These are phyloP conservation scores for Termitomyces sp. DNA, from an alignment of 768 basidiomycete genomes.

Conservation along the genomic window DNA sequence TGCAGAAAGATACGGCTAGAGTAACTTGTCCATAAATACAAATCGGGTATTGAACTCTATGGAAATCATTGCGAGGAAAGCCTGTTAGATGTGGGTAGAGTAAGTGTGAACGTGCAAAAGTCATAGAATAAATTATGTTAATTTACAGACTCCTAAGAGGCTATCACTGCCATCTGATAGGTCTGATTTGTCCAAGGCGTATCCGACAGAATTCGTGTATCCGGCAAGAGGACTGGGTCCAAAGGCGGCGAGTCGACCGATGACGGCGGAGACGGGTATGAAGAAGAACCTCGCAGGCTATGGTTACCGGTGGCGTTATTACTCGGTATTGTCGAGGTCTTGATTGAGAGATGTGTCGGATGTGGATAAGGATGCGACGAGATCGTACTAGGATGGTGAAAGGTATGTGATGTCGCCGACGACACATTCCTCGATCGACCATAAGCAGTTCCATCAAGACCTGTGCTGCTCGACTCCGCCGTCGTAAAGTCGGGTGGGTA, in stretches of 20 bases:
- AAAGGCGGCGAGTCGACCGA: slow-evolving; percentile 36
- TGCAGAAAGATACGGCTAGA: background rate
- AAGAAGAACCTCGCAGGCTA: slow-evolving; percentile 8
- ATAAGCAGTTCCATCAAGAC: slow-evolving; percentile 25
- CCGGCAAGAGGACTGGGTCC: slow-evolving; percentile 14
- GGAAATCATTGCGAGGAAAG: slow-evolving; percentile 1
- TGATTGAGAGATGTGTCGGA: slow-evolving; percentile 10
- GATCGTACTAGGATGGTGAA: slow-evolving; percentile 14
- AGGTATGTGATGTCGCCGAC: slow-evolving; percentile 16
- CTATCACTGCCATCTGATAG: slow-evolving; percentile 8
- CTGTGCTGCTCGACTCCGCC: slow-evolving; percentile 30
- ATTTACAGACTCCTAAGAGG: slow-evolving; percentile 6
- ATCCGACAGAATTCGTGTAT: slow-evolving; percentile 12
- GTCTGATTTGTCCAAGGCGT: slow-evolving; percentile 11
- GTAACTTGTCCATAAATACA: background rate
- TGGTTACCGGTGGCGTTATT: slow-evolving; percentile 1
- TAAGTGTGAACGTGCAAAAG: slow-evolving; percentile 8
- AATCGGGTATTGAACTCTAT: slow-evolving; percentile 12
- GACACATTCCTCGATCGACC: slow-evolving; percentile 32
- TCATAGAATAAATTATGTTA: slow-evolving; percentile 7
- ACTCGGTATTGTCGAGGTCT: slow-evolving; percentile 9
- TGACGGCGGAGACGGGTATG: slow-evolving; percentile 43
- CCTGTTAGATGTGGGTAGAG: slow-evolving; percentile 10
- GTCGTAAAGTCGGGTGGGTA: slow-evolving; percentile 26
- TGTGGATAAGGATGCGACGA: slow-evolving; percentile 10